Evolutionary conservation across 345 rosid species (phyloP).

Genomic region (Eucalyptus dawsonii): DNA sequence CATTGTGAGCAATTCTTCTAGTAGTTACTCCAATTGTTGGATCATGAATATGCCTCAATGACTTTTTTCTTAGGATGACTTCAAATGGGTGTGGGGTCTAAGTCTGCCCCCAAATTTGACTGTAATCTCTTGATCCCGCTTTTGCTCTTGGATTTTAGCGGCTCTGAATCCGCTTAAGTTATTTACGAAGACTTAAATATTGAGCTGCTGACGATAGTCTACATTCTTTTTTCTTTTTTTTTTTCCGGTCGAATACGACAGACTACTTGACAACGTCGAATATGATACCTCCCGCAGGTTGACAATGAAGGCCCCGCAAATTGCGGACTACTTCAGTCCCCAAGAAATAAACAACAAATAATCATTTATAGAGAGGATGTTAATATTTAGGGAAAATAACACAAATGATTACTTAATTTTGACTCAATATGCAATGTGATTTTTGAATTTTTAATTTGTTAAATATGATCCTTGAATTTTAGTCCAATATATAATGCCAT

Average conservation of each 20-base stretch:
- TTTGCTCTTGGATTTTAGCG: neutral
- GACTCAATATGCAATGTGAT: accelerated
- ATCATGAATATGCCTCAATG: neutral
- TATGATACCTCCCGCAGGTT: too few species aligned
- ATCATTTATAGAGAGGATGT: neutral
- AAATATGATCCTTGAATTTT: too few species aligned
- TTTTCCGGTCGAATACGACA: too few species aligned
- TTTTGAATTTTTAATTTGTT: too few species aligned
- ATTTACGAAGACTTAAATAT: neutral
- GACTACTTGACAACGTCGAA: too few species aligned
- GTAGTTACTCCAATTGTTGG: neutral
- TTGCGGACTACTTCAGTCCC: neutral
- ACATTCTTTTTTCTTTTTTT: too few species aligned
- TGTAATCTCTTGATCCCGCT: neutral
- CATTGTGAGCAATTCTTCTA: neutral
- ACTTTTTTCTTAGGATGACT: neutral
- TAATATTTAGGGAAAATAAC: too few species aligned
- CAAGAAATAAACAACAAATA: neutral
- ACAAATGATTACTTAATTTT: too few species aligned
- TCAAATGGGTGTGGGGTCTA: neutral
- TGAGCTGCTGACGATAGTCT: neutral
- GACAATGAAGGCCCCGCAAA: too few species aligned
- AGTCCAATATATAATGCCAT: too few species aligned
- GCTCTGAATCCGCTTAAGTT: neutral
- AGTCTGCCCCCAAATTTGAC: neutral